phyloP scores from a whole-genome alignment of 805 yeast genomes.

The Spathaspora boniae region DNA sequence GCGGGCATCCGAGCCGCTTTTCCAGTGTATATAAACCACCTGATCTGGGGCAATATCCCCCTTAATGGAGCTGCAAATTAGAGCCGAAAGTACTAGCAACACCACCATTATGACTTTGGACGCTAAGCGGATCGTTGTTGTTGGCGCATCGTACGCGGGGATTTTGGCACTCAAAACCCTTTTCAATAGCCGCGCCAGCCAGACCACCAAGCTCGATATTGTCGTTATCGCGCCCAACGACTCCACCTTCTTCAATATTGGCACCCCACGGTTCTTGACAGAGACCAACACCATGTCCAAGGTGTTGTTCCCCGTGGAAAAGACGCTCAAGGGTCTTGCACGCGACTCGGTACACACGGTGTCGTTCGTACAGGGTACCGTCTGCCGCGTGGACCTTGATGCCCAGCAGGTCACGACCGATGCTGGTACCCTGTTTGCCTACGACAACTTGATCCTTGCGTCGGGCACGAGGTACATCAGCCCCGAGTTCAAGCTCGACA shows the following conservation, averaged over 20 bases:
- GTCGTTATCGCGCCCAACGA: constrained; percentile 25
- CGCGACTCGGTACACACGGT: constrained; percentile 11
- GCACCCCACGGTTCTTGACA: constrained; percentile 30
- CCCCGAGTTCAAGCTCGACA: constrained; percentile 25
- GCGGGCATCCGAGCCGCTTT: too few species aligned
- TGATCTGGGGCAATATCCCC: too few species aligned
- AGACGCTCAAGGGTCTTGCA: constrained; percentile 15
- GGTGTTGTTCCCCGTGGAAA: constrained; percentile 16
- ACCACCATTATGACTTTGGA: neutral
- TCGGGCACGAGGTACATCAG: constrained; percentile 24
- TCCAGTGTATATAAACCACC: too few species aligned
- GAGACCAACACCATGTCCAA: constrained; percentile 20
- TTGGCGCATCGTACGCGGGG: constrained; percentile 39
- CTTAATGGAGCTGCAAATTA: too few species aligned
- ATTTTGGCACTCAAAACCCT: constrained; percentile 22
- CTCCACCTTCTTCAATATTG: constrained; percentile 21
- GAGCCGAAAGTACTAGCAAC: neutral
- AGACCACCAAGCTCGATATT: constrained; percentile 13
- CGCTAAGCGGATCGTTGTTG: constrained; percentile 20
- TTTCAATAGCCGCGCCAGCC: constrained; percentile 5
- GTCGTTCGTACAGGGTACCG: constrained; percentile 24
- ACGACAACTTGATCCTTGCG: constrained; percentile 35
- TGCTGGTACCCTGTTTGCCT: too few species aligned
- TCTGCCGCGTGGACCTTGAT: constrained; percentile 22
- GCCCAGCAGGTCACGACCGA: constrained; percentile 15